These are phyloP conservation scores for Globisporangium takayamanum DNA, from an alignment of 352 stramenopile genomes.

Conservation along the genomic window DNA sequence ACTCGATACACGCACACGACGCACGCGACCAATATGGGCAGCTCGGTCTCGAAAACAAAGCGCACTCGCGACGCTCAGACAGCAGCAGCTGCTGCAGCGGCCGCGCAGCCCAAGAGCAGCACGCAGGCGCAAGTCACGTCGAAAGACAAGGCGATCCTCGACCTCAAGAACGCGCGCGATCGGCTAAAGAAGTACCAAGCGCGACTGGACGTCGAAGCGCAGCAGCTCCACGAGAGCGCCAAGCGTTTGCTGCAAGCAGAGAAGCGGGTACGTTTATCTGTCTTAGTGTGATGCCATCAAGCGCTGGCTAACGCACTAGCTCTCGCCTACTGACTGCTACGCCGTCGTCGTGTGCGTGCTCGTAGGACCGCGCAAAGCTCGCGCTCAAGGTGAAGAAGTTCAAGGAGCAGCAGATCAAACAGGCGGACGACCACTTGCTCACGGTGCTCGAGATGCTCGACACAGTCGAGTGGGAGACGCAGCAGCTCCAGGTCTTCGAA, in stretches of 20 bases:
- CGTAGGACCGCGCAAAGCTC: constrained; percentile 76
- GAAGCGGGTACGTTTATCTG: constrained; percentile 36
- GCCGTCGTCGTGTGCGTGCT: constrained; percentile 1
- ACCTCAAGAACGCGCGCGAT: constrained; percentile 88
- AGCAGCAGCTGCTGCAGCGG: not conserved
- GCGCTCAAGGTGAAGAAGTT: constrained; percentile 88
- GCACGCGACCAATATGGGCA: constrained; percentile 3
- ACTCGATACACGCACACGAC: not conserved
- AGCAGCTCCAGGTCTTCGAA: constrained; percentile 87
- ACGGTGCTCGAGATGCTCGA: constrained; percentile 84
- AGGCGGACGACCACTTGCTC: constrained; percentile 81
- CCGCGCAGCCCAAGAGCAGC: constrained; percentile 11
- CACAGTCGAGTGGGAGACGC: constrained; percentile 84
- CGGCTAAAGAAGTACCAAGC: constrained; percentile 80
- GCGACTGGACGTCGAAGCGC: constrained; percentile 73
- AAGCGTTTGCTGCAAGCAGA: constrained; percentile 65
- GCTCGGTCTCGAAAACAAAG: constrained; percentile 54
- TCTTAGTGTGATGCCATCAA: constrained; percentile 1
- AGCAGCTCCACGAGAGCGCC: constrained; percentile 72
- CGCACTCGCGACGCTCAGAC: constrained; percentile 10
- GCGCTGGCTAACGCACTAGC: not conserved
- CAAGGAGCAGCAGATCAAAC: constrained; percentile 84
- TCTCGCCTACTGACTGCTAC: not conserved
- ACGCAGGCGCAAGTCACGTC: constrained; percentile 66
- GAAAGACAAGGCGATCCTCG: constrained; percentile 85